Conservation (phyloP, 371 early-diverging fungal genomes). For the Lichtheimia hyalospora region DNA sequence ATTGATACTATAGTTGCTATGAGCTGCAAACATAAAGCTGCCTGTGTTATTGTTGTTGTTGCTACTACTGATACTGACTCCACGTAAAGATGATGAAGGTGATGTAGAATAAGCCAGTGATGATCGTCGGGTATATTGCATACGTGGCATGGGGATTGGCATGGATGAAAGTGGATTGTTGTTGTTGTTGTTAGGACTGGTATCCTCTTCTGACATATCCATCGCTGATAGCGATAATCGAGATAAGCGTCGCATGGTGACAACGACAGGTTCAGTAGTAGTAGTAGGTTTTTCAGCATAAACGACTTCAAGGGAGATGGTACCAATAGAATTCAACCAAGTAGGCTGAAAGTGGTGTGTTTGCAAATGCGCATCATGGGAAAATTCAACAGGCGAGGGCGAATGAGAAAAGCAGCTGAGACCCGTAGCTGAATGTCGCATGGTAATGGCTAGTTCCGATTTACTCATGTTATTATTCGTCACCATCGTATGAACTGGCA, state of each 20-base stretch:
- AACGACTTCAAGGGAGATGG: slow-evolving; percentile 35
- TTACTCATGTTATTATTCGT: slow-evolving; percentile 21
- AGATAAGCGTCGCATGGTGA: slow-evolving; percentile 8
- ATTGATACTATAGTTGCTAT: background rate
- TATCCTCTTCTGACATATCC: slow-evolving; percentile 14
- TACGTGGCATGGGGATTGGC: slow-evolving; percentile 33
- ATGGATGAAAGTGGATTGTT: slow-evolving; percentile 17
- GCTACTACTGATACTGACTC: background rate
- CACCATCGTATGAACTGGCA: slow-evolving; percentile 54
- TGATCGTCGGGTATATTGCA: slow-evolving; percentile 43
- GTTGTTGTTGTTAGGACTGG: too few species aligned
- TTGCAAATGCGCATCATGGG: slow-evolving; percentile 39
- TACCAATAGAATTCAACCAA: slow-evolving; percentile 8
- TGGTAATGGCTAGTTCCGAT: slow-evolving; percentile 25
- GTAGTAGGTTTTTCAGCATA: slow-evolving; percentile 29
- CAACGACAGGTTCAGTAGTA: background rate
- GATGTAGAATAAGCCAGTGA: slow-evolving; percentile 38
- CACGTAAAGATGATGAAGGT: slow-evolving; percentile 18
- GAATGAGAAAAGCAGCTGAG: slow-evolving; percentile 17
- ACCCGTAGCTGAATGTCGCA: slow-evolving; percentile 6
- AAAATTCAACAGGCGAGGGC: slow-evolving; percentile 37
- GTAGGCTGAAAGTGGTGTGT: slow-evolving; percentile 36
- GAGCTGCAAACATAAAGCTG: background rate
- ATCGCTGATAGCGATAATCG: slow-evolving; percentile 29
- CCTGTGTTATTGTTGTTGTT: background rate